Evolutionary conservation across 75 land plant species (phyloP).

Genomic region (Chamaecyparis obtusa): DNA sequence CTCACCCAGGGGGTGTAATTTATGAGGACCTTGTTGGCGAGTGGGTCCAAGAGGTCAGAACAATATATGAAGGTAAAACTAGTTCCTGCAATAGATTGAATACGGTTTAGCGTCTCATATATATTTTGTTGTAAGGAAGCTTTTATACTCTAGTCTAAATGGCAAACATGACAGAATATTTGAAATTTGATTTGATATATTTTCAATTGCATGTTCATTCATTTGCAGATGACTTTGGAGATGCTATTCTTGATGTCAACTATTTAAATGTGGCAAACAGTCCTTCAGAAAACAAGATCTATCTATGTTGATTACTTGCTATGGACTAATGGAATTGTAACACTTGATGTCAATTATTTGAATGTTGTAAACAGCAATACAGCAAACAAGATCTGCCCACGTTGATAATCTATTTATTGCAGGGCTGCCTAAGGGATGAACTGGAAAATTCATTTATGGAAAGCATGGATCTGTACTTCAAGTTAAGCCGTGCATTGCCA

Average conservation of each 20-base stretch:
- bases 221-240: constrained; percentile 84
- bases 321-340: constrained; percentile 43
- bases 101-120: background rate
- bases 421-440: background rate
- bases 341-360: constrained; percentile 83
- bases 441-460: background rate
- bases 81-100: background rate
- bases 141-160: background rate
- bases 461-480: background rate
- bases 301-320: constrained; percentile 36
- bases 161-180: constrained; percentile 1
- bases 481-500: background rate
- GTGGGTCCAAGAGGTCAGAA: constrained; percentile 72
- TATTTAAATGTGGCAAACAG: constrained; percentile 57
- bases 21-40: constrained; percentile 77
- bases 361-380: constrained; percentile 31
- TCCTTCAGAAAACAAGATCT: constrained; percentile 43
- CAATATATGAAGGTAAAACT: constrained; percentile 78
- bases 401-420: constrained; percentile 22
- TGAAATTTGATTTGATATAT: constrained; percentile 11
- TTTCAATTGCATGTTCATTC: background rate
- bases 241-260: constrained; percentile 73
- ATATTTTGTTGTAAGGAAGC: background rate
- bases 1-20: constrained; percentile 82
- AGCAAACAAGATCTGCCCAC: constrained; percentile 48